Percentiles rank a stretch among this genome's conserved stretches.
These are phyloP conservation scores for Porpolomopsis calyptriformis DNA, from an alignment of 768 basidiomycete species.

Conservation along the genomic window DNA sequence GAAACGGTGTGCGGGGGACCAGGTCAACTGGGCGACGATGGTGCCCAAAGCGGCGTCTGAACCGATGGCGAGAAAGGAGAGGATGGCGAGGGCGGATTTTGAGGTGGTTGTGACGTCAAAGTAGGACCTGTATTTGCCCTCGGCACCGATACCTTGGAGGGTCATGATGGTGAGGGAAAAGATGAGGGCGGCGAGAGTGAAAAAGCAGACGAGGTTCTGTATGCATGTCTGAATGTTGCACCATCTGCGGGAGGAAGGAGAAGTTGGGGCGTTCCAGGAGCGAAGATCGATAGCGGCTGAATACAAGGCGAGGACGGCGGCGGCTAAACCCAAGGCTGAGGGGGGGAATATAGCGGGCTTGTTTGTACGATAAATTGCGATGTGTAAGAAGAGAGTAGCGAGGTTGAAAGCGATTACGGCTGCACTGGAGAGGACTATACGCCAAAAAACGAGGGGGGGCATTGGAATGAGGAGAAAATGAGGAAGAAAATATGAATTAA, in stretches of 20 bases:
- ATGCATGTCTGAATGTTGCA: not conserved
- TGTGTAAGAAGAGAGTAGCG: constrained; percentile 5
- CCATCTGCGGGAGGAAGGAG: not conserved
- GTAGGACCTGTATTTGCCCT: not conserved
- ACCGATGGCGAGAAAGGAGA: not conserved
- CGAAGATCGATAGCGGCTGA: not conserved
- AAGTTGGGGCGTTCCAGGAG: not conserved
- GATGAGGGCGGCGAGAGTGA: not conserved
- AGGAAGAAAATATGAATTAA: too few species aligned
- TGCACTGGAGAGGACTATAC: not conserved
- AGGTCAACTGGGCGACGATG: not conserved
- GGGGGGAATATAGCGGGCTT: not conserved
- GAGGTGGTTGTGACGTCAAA: not conserved
- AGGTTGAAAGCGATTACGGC: not conserved
- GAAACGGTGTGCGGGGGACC: constrained; percentile 1
- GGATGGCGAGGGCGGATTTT: not conserved
- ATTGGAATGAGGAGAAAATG: constrained; percentile 16
- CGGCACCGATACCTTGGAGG: constrained; percentile 1
- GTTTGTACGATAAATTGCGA: not conserved
- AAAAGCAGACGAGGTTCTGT: not conserved
- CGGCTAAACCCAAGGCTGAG: not conserved
- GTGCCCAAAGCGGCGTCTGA: not conserved
- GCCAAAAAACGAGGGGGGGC: constrained; percentile 5
- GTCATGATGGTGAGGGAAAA: constrained; percentile 10
- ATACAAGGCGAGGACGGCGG: not conserved